Evolutionary conservation across 2,329 filamentous ascomycete genomes (phyloP).

Genomic region (Biscogniauxia marginata): DNA sequence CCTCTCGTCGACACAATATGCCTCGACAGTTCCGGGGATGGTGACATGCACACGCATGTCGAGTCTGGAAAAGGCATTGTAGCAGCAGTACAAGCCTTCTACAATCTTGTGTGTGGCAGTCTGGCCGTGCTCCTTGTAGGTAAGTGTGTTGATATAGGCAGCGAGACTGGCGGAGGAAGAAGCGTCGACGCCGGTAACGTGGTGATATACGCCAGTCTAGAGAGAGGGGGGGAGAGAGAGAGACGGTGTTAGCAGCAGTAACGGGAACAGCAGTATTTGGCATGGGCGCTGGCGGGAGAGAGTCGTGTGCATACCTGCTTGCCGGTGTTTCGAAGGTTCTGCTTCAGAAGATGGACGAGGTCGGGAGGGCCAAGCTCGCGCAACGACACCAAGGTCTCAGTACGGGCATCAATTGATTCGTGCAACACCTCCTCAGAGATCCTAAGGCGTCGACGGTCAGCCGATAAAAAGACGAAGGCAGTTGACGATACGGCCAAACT

Average conservation of each 20-base stretch:
- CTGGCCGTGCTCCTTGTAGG: constrained; percentile 82
- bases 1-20: constrained; percentile 95
- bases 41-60: constrained; percentile 99
- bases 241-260: constrained; percentile 7
- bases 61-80: constrained; percentile 97
- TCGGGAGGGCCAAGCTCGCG: constrained; percentile 95
- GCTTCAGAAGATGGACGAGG: constrained; percentile 90
- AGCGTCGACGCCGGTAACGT: constrained; percentile 95
- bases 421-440: constrained; percentile 92
- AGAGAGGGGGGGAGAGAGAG: constrained; percentile 4
- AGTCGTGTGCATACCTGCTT: constrained; percentile 40
- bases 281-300: background rate
- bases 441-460: constrained; percentile 45
- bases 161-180: constrained; percentile 96
- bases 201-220: constrained; percentile 93
- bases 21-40: constrained; percentile 93
- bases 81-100: constrained; percentile 95
- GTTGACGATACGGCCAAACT: constrained; percentile 6
- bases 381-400: constrained; percentile 79
- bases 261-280: constrained; percentile 21
- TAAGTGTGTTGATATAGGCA: constrained; percentile 97
- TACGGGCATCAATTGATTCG: constrained; percentile 88
- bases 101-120: constrained; percentile 78
- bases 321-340: constrained; percentile 54
- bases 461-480: background rate